A percentile compares a stretch with the other conserved stretches of the same genome.
Conservation (phyloP, 2,329 filamentous ascomycete genomes). For the Colletotrichum scovillei region DNA sequence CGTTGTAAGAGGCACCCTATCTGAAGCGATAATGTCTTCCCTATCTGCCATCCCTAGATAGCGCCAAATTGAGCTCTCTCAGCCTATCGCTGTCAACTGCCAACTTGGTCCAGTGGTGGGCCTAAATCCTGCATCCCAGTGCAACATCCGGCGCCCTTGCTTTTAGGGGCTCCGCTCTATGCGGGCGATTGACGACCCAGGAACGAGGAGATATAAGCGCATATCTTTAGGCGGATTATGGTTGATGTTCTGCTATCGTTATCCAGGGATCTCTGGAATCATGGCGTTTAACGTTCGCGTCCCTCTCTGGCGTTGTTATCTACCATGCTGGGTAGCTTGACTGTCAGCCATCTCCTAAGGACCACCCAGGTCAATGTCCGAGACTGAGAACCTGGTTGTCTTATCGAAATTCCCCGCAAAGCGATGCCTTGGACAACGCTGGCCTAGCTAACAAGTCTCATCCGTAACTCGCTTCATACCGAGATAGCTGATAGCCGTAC, state of each 20-base stretch:
- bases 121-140: neutral
- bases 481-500: neutral
- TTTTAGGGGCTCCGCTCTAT: neutral
- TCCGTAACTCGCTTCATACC: neutral
- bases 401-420: neutral
- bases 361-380: neutral
- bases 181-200: neutral
- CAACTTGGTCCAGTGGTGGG: neutral
- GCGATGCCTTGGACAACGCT: neutral
- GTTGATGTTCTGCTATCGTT: neutral
- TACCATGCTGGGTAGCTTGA: neutral
- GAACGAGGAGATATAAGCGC: neutral
- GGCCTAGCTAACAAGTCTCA: neutral
- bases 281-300: too few species aligned
- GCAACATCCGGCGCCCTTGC: neutral
- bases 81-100: slow-evolving; percentile 23
- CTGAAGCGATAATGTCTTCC: neutral
- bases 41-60: neutral
- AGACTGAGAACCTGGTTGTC: neutral
- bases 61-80: neutral
- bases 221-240: neutral
- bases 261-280: neutral
- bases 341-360: neutral
- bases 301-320: neutral
- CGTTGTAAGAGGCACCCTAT: neutral